Evolutionary conservation across 2,329 filamentous ascomycete species (phyloP).

Genomic region (Drechslera avenae): DNA sequence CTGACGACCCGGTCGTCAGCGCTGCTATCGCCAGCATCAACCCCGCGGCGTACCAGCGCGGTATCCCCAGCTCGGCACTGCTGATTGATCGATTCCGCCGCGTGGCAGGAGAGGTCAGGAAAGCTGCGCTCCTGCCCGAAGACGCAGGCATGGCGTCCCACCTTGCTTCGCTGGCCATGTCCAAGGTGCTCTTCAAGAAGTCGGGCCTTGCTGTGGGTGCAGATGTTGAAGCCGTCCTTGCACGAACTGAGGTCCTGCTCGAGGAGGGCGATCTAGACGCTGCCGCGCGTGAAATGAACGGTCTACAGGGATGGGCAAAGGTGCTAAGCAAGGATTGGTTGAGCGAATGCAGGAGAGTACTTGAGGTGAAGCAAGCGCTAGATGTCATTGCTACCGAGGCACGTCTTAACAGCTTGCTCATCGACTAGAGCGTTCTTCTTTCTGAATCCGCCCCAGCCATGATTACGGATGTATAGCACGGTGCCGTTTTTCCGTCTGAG

Average conservation of each 20-base stretch:
- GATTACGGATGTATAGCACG: not conserved
- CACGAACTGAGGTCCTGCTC: slow-evolving; percentile 83
- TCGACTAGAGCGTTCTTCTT: slow-evolving; percentile 62
- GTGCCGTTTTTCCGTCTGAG: slow-evolving; percentile 8
- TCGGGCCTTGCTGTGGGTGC: slow-evolving; percentile 73
- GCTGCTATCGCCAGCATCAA: slow-evolving; percentile 97
- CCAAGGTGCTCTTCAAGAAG: slow-evolving; percentile 97
- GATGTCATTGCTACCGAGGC: slow-evolving; percentile 94
- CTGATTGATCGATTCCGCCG: slow-evolving; percentile 95
- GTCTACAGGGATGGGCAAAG: slow-evolving; percentile 90
- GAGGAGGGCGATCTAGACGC: slow-evolving; percentile 93
- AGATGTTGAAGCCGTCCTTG: slow-evolving; percentile 92
- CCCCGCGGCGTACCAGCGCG: slow-evolving; percentile 89
- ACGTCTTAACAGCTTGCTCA: slow-evolving; percentile 81
- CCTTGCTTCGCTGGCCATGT: slow-evolving; percentile 85
- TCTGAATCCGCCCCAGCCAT: slow-evolving; percentile 7
- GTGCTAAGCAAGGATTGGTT: slow-evolving; percentile 94
- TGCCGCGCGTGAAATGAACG: slow-evolving; percentile 94
- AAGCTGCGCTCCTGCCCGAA: slow-evolving; percentile 88
- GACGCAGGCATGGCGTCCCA: slow-evolving; percentile 94
- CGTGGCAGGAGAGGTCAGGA: slow-evolving; percentile 89
- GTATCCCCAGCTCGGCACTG: slow-evolving; percentile 80
- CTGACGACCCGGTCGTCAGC: slow-evolving; percentile 82
- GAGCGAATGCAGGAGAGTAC: slow-evolving; percentile 82
- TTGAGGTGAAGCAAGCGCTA: slow-evolving; percentile 94